Conservation (phyloP, 108 stramenopile species). For the Aureococcus anophagefferens region DNA sequence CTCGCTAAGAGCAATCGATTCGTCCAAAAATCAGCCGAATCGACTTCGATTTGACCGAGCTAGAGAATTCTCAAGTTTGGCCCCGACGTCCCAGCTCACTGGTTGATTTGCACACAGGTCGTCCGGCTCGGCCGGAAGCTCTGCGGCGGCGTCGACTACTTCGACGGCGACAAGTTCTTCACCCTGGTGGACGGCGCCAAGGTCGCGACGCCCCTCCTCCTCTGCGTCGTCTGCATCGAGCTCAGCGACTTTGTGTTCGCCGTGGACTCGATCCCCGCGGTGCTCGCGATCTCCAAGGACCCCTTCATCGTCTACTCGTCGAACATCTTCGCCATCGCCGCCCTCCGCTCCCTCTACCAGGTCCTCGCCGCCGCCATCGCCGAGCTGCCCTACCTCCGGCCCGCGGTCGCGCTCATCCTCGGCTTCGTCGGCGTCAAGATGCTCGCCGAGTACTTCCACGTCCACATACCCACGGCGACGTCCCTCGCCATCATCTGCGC, state of each 20-base stretch:
- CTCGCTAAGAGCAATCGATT: too few relatives aligned
- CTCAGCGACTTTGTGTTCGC: conserved; percentile 91
- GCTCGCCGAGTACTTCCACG: conserved; percentile 58
- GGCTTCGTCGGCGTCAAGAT: conserved; percentile 85
- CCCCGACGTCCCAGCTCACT: too few relatives aligned
- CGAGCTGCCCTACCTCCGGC: conserved; percentile 81
- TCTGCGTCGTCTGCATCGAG: conserved; percentile 86
- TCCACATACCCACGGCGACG: conserved; percentile 51
- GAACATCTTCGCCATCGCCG: conserved; percentile 93
- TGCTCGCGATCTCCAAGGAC: conserved; percentile 88
- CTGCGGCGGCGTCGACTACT: conserved; percentile 55
- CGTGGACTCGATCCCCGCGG: conserved; percentile 88
- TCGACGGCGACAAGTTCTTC: conserved; percentile 80
- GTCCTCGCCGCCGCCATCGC: conserved; percentile 78
- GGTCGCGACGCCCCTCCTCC: conserved; percentile 78
- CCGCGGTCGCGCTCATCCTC: conserved; percentile 76
- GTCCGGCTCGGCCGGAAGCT: conserved; percentile 45
- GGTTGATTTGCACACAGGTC: too few relatives aligned
- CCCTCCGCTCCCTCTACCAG: conserved; percentile 79
- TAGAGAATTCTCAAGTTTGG: too few relatives aligned
- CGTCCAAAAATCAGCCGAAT: too few relatives aligned
- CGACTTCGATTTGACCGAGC: too few relatives aligned
- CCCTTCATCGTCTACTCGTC: conserved; percentile 84
- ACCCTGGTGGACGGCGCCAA: conserved; percentile 59
- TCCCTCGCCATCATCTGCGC: conserved; percentile 59